Percentiles rank a stretch among this genome's conserved stretches.
These are phyloP conservation scores for Cinchona pubescens DNA, from an alignment of 257 asterid species.

Conservation along the genomic window DNA sequence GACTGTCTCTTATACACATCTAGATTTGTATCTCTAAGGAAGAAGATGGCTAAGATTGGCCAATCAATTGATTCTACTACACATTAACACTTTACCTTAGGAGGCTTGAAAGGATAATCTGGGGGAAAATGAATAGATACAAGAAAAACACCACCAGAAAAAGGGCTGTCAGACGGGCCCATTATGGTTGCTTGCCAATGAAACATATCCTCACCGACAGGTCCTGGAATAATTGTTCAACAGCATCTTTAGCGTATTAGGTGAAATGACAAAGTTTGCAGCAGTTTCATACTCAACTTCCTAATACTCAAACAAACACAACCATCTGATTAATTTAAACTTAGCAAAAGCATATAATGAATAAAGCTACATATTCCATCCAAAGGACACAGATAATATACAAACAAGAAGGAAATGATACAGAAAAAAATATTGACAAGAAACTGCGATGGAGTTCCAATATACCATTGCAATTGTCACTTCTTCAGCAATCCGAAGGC, in stretches of 20 bases:
- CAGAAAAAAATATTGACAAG: too few relatives aligned
- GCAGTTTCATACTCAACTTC: not conserved
- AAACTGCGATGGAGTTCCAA: too few relatives aligned
- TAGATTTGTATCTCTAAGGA: too few relatives aligned
- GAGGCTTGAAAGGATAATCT: slow-evolving; percentile 84
- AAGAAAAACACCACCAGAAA: slow-evolving; percentile 66
- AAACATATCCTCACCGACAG: slow-evolving; percentile 74
- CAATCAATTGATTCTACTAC: not conserved
- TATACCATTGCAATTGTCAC: too few relatives aligned
- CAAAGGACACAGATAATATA: not conserved
- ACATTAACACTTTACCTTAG: slow-evolving; percentile 43
- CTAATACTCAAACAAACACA: not conserved
- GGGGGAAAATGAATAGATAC: slow-evolving; percentile 74
- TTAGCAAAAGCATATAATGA: not conserved
- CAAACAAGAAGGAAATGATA: too few relatives aligned
- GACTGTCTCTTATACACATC: too few relatives aligned
- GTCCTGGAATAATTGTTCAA: slow-evolving; percentile 38
- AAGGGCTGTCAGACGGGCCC: slow-evolving; percentile 85
- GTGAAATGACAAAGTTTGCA: not conserved
- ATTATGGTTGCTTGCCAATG: slow-evolving; percentile 83
- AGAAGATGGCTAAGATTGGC: not conserved
- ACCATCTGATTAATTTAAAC: not conserved
- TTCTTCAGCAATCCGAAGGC: too few relatives aligned
- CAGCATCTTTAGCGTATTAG: slow-evolving; percentile 1
- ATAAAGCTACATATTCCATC: not conserved